Evolutionary conservation across 2,329 filamentous ascomycete species (phyloP).

Genomic region (Trichoderma asperellum): DNA sequence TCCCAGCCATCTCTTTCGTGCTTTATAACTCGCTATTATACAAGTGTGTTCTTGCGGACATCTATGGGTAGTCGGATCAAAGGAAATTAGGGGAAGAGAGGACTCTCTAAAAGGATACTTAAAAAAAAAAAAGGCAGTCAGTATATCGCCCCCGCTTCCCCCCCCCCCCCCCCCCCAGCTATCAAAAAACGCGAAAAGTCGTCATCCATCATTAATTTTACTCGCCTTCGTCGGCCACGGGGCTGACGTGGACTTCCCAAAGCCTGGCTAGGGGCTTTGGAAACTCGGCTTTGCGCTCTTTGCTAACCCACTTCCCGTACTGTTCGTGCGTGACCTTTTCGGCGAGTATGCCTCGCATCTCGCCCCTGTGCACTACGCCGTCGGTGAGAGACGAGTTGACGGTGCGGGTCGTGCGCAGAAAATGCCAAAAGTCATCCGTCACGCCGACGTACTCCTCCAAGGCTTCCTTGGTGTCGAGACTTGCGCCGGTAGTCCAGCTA

Average conservation of each 20-base stretch:
- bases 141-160: background rate
- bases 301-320: slow-evolving; percentile 48
- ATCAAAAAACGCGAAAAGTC: background rate
- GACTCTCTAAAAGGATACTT: too few species aligned
- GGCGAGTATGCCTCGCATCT: slow-evolving; percentile 52
- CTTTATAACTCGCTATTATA: background rate
- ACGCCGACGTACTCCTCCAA: slow-evolving; percentile 64
- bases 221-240: slow-evolving; percentile 28
- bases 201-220: background rate
- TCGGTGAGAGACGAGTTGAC: background rate
- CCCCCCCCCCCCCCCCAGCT: too few species aligned
- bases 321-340: slow-evolving; percentile 52
- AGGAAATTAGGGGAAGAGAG: background rate
- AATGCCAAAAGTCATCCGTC: slow-evolving; percentile 60
- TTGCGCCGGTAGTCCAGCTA: slow-evolving; percentile 63
- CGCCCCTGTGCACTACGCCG: background rate
- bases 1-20: background rate
- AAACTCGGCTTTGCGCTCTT: slow-evolving; percentile 40
- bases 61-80: background rate
- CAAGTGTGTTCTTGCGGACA: background rate
- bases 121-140: too few species aligned
- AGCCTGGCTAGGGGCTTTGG: slow-evolving; percentile 42
- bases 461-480: slow-evolving; percentile 57
- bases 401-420: slow-evolving; percentile 36
- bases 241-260: slow-evolving; percentile 51